Percentiles rank a stretch among this genome's conserved stretches.
Conservation (phyloP, 1,284 basidiomycete species). For the Malassezia furfur region DNA sequence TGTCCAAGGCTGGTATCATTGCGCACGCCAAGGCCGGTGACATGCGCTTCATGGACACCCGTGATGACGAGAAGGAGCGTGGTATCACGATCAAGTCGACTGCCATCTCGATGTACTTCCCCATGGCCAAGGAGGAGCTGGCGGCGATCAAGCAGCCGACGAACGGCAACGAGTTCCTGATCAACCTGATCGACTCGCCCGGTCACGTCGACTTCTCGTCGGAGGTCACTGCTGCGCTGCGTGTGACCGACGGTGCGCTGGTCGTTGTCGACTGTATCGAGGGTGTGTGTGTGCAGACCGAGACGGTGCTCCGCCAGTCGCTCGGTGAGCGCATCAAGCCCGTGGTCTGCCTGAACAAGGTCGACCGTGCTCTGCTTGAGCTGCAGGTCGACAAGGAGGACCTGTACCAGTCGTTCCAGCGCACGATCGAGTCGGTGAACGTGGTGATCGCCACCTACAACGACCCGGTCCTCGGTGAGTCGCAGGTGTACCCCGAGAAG, state of each 20-base stretch:
- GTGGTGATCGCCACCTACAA: slow-evolving; percentile 98
- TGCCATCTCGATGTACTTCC: slow-evolving; percentile 99
- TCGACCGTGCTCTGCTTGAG: slow-evolving; percentile 97
- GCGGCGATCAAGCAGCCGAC: slow-evolving; percentile 83
- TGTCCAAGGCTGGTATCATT: slow-evolving; percentile 99
- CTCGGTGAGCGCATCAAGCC: slow-evolving; percentile 98
- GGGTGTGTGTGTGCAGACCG: slow-evolving; percentile 99
- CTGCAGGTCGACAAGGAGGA: slow-evolving; percentile 95
- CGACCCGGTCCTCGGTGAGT: slow-evolving; percentile 87
- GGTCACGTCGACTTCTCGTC: slow-evolving; percentile 99
- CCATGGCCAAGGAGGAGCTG: slow-evolving; percentile 69
- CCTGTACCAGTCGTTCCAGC: slow-evolving; percentile 93
- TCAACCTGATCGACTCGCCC: slow-evolving; percentile 99
- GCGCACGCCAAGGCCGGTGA: slow-evolving; percentile 86
- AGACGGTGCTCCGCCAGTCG: slow-evolving; percentile 96
- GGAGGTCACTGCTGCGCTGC: slow-evolving; percentile 97
- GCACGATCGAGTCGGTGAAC: slow-evolving; percentile 96
- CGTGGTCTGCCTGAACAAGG: slow-evolving; percentile 99
- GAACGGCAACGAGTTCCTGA: slow-evolving; percentile 89
- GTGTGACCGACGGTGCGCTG: slow-evolving; percentile 84
- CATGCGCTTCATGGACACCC: slow-evolving; percentile 92
- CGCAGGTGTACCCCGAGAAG: slow-evolving; percentile 97
- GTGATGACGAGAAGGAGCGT: slow-evolving; percentile 98
- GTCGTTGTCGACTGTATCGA: slow-evolving; percentile 99
- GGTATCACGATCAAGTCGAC: slow-evolving; percentile 99